A percentile compares a stretch with the other conserved stretches of the same genome.
These are phyloP conservation scores for Lachancea mirantina DNA, from an alignment of 805 yeast species.

Conservation along the genomic window DNA sequence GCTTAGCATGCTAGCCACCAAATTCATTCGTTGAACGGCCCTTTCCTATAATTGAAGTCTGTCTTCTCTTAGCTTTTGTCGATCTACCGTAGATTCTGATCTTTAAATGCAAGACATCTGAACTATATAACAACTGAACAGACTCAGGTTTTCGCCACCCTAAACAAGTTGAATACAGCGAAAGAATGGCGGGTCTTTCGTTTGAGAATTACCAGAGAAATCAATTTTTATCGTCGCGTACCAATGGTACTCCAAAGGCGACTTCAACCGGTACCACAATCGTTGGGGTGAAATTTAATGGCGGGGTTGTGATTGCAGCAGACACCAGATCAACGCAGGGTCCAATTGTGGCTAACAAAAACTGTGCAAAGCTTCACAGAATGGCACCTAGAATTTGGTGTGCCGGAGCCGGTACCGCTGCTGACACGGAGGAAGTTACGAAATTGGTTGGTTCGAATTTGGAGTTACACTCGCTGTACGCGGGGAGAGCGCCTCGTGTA, in stretches of 20 bases:
- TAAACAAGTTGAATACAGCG: background rate
- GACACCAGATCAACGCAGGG: constrained; percentile 98
- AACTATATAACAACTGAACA: no score
- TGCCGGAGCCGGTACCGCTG: constrained; percentile 99
- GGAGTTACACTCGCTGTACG: constrained; percentile 80
- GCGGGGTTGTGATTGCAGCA: constrained; percentile 96
- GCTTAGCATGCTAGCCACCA: no score
- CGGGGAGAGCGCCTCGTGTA: constrained; percentile 85
- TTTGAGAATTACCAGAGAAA: constrained; percentile 94
- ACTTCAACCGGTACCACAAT: constrained; percentile 99
- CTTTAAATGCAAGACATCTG: no score
- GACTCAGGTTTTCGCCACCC: constrained; percentile 8
- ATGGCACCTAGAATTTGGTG: constrained; percentile 93
- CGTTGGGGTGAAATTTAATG: constrained; percentile 88
- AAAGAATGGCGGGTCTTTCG: constrained; percentile 75
- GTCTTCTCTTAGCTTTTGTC: no score
- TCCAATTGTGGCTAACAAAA: constrained; percentile 93
- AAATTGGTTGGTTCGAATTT: constrained; percentile 85
- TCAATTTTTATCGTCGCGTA: constrained; percentile 59
- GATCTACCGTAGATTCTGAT: no score
- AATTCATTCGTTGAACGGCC: no score
- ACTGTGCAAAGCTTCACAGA: constrained; percentile 90
- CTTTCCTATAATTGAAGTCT: no score
- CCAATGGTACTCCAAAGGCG: constrained; percentile 74
- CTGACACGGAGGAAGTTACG: constrained; percentile 97